These are phyloP conservation scores for Phytophthora tentaculata DNA, from an alignment of 352 stramenopile species.

Conservation along the genomic window DNA sequence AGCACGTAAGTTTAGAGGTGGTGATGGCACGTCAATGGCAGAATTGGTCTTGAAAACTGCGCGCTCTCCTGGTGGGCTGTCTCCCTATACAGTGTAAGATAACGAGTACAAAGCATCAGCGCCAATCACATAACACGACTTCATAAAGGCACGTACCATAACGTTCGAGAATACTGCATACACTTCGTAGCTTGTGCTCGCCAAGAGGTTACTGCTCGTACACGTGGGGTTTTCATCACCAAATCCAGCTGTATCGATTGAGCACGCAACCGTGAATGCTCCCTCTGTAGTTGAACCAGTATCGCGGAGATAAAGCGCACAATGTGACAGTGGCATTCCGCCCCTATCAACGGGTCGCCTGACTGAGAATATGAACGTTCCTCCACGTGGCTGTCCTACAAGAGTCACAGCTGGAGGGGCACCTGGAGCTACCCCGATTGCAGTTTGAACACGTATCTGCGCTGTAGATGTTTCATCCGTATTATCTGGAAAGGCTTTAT, in stretches of 20 bases:
- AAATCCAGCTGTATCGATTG: constrained; percentile 3
- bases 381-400: constrained; percentile 29
- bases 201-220: constrained; percentile 44
- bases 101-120: constrained; percentile 1
- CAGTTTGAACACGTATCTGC: constrained; percentile 29
- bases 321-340: constrained; percentile 40
- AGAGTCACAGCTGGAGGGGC: constrained; percentile 23
- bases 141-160: no score
- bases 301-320: constrained; percentile 44
- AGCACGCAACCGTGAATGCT: constrained; percentile 31
- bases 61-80: constrained; percentile 32
- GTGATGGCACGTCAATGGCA: constrained; percentile 45
- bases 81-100: no score
- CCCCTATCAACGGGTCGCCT: constrained; percentile 37
- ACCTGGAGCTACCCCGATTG: constrained; percentile 23
- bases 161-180: constrained; percentile 51
- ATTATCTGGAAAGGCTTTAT: constrained; percentile 28
- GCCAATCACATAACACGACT: no score
- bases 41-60: constrained; percentile 32
- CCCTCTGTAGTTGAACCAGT: neutral
- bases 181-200: constrained; percentile 49
- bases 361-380: constrained; percentile 49
- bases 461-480: constrained; percentile 19
- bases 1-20: constrained; percentile 45
- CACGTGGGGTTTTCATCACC: constrained; percentile 26